Base-by-base conservation (phyloP, 2,329 filamentous ascomycete genomes). In the Penicillium capsulatum region DNA sequence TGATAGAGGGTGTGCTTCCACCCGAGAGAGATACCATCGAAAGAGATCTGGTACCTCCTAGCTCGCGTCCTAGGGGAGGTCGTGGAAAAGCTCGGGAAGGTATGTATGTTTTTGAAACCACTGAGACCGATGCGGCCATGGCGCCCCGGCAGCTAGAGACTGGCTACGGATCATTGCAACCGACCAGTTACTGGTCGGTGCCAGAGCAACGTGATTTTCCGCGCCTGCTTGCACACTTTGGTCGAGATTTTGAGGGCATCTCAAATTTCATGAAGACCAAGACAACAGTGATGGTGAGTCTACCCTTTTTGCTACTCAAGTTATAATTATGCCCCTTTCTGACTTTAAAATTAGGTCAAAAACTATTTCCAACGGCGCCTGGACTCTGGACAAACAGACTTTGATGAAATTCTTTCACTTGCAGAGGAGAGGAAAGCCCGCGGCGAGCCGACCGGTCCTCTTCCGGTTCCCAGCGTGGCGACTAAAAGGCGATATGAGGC, bases 171-270 rank as follows among this genome's bases (percentile, higher is more conserved):
- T 61, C 61, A 7, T 50, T 65, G 42, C 66, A 69, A 36, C 67
- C 70, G 19, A 72, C 69, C 3, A 74, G 71, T 42, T 74, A 74
- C 52, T 74, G 71, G 71, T 74, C 71, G 43, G 71, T 74, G 11
- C 69, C 69, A 9, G 71, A 74, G 48, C 64, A 69, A 46, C 60
- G 64, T 26, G 69, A 73, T 45, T 73, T 74, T 42, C 65, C 66
- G 2, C 60, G 62, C 10, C 51, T 73, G 29, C 53, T 74, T 26
- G 62, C 59, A 11, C 67, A 73, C 48, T 74, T 69, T 55, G 71
- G 71, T 14, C 65, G 61, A 19, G 67, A 74, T 53, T 74, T 70
- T 46, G 67, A 69, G 40, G 67, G 63, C 10, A 73, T 74, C 39
- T 70, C 71, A 3, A 63, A 66, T 28, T 68, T 66, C 34, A 73